These are phyloP conservation scores for Erodium trifolium DNA, from an alignment of 441 rosid species.

Conservation along the genomic window DNA sequence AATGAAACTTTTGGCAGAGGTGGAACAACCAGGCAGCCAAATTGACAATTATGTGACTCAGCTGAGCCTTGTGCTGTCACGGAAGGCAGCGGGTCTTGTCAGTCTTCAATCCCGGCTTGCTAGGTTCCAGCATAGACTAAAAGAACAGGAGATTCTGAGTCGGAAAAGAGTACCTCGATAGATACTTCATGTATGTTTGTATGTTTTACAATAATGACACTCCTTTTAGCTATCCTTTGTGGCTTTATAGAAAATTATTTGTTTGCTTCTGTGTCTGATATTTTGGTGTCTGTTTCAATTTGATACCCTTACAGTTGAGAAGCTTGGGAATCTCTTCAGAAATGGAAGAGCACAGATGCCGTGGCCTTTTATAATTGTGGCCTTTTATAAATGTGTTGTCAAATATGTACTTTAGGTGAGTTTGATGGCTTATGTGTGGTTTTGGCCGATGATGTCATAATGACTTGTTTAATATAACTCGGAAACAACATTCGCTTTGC, in stretches of 20 bases:
- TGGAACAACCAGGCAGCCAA: slow-evolving; percentile 94
- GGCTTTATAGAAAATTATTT: no score
- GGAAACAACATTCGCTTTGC: not conserved
- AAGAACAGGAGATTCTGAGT: slow-evolving; percentile 89
- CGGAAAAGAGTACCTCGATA: slow-evolving; percentile 80
- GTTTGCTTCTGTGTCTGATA: no score
- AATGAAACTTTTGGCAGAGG: slow-evolving; percentile 94
- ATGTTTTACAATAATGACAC: not conserved
- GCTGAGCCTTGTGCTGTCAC: slow-evolving; percentile 80
- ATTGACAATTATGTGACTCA: slow-evolving; percentile 83
- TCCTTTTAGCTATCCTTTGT: no score
- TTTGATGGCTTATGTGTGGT: not conserved
- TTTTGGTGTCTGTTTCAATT: not conserved
- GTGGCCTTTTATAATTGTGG: no score
- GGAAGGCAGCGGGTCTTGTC: slow-evolving; percentile 93
- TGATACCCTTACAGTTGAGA: no score
- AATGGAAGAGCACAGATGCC: not conserved
- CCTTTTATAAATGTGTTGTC: not conserved
- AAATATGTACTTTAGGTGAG: not conserved
- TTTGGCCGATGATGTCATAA: not conserved
- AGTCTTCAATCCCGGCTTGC: slow-evolving; percentile 95
- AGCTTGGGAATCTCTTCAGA: not conserved
- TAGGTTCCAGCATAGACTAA: slow-evolving; percentile 91
- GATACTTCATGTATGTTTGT: not conserved
- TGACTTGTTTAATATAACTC: not conserved